phyloP scores from a whole-genome alignment of 768 basidiomycete genomes.

The Podaxis sp. region DNA sequence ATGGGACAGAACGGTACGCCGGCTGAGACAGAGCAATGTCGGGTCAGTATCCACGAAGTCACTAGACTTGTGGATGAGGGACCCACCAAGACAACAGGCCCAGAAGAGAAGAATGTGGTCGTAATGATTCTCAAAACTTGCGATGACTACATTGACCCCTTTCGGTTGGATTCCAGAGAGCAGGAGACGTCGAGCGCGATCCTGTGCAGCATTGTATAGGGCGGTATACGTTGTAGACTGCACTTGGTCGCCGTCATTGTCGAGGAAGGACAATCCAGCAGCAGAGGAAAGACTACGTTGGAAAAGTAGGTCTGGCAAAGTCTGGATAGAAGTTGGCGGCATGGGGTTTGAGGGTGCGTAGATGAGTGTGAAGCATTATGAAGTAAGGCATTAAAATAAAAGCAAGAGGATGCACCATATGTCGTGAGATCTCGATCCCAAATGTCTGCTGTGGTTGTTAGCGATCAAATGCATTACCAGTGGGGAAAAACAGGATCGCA shows the following conservation, averaged over 20 bases:
- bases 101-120: constrained; percentile 10
- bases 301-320: neutral
- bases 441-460: too few relatives aligned
- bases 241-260: neutral
- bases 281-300: neutral
- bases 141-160: neutral
- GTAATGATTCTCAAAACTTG: constrained; percentile 6
- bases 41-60: neutral
- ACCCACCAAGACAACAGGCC: constrained; percentile 4
- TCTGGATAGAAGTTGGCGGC: neutral
- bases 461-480: too few relatives aligned
- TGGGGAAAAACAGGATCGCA: too few relatives aligned
- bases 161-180: neutral
- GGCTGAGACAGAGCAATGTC: neutral
- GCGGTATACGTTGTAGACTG: neutral
- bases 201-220: neutral
- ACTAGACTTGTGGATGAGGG: neutral
- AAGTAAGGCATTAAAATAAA: neutral
- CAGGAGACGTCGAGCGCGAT: constrained; percentile 2
- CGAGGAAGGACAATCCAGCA: constrained; percentile 5
- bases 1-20: constrained; percentile 7
- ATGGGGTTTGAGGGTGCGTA: neutral
- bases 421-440: neutral
- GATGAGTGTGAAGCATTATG: neutral
- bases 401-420: neutral